phyloP scores from a whole-genome alignment of 2,329 filamentous ascomycete genomes.

The Pseudocercospora fijiensis region DNA sequence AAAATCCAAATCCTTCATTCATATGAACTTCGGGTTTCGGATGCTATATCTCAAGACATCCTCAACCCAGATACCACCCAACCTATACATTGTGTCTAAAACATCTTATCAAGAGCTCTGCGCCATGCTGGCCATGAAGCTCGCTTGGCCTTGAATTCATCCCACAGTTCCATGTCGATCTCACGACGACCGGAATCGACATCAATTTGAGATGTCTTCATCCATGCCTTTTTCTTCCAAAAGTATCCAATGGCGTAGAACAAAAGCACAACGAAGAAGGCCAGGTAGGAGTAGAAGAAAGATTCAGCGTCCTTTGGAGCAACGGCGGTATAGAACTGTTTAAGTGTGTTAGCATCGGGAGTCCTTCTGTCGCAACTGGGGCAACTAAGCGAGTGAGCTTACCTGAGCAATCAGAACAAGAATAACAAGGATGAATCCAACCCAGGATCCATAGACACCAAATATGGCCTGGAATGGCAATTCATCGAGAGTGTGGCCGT shows the following conservation, averaged over 20 bases:
- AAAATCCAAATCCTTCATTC: background rate
- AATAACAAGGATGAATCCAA: conserved; percentile 73
- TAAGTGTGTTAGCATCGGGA: too few species aligned
- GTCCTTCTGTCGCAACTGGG: too few species aligned
- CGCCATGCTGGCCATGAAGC: conserved; percentile 56
- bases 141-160: conserved; percentile 53
- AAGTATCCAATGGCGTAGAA: conserved; percentile 58
- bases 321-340: conserved; percentile 55
- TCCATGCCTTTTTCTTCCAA: conserved; percentile 65
- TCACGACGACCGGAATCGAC: conserved; percentile 65
- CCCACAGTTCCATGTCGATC: conserved; percentile 65
- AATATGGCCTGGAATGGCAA: conserved; percentile 79
- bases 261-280: conserved; percentile 53
- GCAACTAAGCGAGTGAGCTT: too few species aligned
- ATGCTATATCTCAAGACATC: background rate
- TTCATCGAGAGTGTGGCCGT: conserved; percentile 67
- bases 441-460: conserved; percentile 75
- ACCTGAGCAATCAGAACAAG: conserved; percentile 73
- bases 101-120: conserved; percentile 33
- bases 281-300: conserved; percentile 58
- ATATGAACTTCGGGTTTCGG: background rate
- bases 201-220: conserved; percentile 61
- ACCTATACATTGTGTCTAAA: conserved; percentile 18
- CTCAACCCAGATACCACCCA: background rate
- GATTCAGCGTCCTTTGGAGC: conserved; percentile 39